Evolutionary conservation across 768 basidiomycete genomes (phyloP), one percentile per base, ranked within the genome.

Genomic region (Kwoniella mangroviensis): DNA sequence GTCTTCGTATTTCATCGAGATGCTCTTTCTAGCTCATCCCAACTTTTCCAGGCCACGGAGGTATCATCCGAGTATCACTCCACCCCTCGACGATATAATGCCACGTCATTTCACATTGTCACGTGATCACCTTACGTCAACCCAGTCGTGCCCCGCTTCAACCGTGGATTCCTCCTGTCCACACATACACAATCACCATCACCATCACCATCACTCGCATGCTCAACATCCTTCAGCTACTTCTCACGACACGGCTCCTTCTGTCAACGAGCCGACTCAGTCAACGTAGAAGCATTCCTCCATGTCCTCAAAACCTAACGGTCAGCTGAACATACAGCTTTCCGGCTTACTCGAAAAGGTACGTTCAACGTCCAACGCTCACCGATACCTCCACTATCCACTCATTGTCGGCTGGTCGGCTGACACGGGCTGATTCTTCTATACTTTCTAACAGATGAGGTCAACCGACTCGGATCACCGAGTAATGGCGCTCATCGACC

Each of bases 401-500:
- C 28, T 24, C 41, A 34, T 15, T 58, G 3, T 28, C 41, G 42
- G 3, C 21, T n/a, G 49, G 22, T 24, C n/a, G 52, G 4, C 22
- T 24, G 43, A 19, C 40, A 28, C 41, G 4, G 19, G 62, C 62
- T 72, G 59, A 73, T 60, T 64, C 40, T 22, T 24, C 55, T 9
- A 4, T 61, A 9, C 15, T 21, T 11, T 28, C 53, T 5, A 6
- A 22, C 68, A 82, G 81, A 74, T 82, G 71, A 63, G 66, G 24
- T 79, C 79, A 21, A 71, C 71, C 22, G 81, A 82, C 66, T 74
- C 77, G 1, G 81, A 82, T 52, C 70, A 79, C 41, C 42, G 94
- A 82, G 94, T 93, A 83, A 98, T 98, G 96, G 94, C 94, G 49
- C 86, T 99, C 73, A 97, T 93, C 73, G 96, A 99, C 84, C 84